Base-by-base conservation (phyloP, 2,329 filamentous ascomycete genomes). In the Alternaria conjuncta region DNA sequence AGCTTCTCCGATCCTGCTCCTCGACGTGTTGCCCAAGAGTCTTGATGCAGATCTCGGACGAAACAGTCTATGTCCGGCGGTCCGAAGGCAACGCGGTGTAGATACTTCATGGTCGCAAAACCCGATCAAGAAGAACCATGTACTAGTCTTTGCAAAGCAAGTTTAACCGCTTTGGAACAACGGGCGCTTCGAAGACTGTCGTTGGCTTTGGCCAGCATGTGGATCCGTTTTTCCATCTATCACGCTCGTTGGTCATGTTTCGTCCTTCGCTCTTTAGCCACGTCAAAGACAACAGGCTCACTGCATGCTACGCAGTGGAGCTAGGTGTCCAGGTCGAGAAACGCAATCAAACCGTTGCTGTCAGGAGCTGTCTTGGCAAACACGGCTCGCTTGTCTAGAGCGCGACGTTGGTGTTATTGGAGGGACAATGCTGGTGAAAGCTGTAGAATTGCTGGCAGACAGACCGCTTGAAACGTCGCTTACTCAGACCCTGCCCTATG, bases 191-290 rank as follows among this genome's bases (percentile, higher is more conserved):
- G 57, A 61, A 30, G 30, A 55, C 49, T 25, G 57, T 54, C 43
- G 61, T 58, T 23, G 61, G 58, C 50, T 53, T 54, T 45, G 43
- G 49, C 55, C 51, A 61, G 23, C 32, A 54, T 44, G 54, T 64
- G 57, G 61, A 58, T 51, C 57, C 57, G 43, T 55, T 15, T 21
- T 46, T 46, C 45, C 41, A 53, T 51, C 47, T 50, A 36, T 63
- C 58, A 53, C 59, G 54, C 54, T 63, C 53, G 67, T 70, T 72
- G 71, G 70, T 61, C 51, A 68, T 70, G 64, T 70, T 70, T 69
- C 68, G 69, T 67, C 58, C 64, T 68, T 62, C 57, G 61, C 44
- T 55, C 47, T 61, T 49, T 66, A 54, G 57, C 68, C 56, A 63
- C 50, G 50, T 68, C 64, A 54, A 62, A 55, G 60, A 46, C 59